Base-by-base conservation (phyloP, 441 rosid species). In the Viola pubescens region DNA sequence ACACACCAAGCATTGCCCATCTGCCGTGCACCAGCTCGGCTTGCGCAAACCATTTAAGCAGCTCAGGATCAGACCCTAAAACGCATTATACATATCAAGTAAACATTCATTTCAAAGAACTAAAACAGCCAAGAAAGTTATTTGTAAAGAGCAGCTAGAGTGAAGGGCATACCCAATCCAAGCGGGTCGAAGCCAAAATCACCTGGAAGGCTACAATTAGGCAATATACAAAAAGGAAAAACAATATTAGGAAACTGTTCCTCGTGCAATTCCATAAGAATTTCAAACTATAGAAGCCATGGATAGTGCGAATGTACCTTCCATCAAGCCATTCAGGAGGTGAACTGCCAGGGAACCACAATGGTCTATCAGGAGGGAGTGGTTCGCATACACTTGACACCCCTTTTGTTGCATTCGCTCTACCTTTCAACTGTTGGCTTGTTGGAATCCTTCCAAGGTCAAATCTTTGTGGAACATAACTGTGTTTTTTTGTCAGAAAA, bases 291-390 rank as follows among this genome's bases (percentile, higher is more conserved):
- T 41, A 26, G 42, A 13, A 56, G 50, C 9, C 39, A 13, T 13
- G 11, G 13, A 34, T 41, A 6, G 46, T 0, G 7, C 5, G 11
- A 50, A 38, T 3, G 37, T 62, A 83, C 97, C 97, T 90, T 73
- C 98, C 98, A 65, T 91, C 92, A 16, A 91, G 96, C 98, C 96
- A 91, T 42, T 75, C 72, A 4, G 96, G 98, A 16, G 98, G 92
- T 43, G 84, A 56, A 65, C 80, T 91, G 5, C 96, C 96, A 4
- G 98, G 98, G 70, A 91, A 91, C 98, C 98, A 91, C 60, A 88
- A 6, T 7, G 98, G 98, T 56, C 98, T 77, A 69, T 91, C 95
- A 0, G 98, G 98, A 71, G 98, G 91, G 63, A 91, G 95, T 16
- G 98, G 96, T 58, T 79, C 84, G 57, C 98, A 91, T 7, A 84